Evolutionary conservation across 495 filamentous ascomycete genomes (phyloP).

Genomic region (Polyplosphaeria fusca): DNA sequence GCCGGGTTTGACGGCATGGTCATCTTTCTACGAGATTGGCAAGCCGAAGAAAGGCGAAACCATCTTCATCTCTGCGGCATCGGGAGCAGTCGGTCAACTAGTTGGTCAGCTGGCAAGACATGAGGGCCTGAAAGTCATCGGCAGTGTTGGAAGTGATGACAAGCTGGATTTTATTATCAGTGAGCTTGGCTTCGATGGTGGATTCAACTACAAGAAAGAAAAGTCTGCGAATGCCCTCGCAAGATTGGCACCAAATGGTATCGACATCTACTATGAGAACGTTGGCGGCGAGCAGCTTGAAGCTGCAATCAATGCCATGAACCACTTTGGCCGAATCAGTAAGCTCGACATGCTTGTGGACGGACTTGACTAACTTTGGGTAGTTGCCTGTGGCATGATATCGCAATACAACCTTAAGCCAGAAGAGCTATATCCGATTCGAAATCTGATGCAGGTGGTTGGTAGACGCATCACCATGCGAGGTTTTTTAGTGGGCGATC

Average conservation of each 20-base stretch:
- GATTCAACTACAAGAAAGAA: slow-evolving; percentile 66
- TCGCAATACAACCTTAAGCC: slow-evolving; percentile 70
- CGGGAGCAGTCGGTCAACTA: slow-evolving; percentile 78
- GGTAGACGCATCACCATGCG: slow-evolving; percentile 59
- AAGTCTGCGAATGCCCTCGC: slow-evolving; percentile 64
- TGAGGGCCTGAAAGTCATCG: slow-evolving; percentile 82
- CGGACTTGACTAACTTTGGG: slow-evolving; percentile 6
- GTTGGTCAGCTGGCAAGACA: slow-evolving; percentile 85
- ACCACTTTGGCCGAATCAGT: slow-evolving; percentile 66
- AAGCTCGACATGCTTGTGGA: slow-evolving; percentile 37
- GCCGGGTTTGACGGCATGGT: slow-evolving; percentile 83
- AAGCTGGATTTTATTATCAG: slow-evolving; percentile 52
- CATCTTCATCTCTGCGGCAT: slow-evolving; percentile 78
- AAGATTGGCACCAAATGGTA: slow-evolving; percentile 73
- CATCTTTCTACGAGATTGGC: slow-evolving; percentile 76
- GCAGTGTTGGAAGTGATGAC: slow-evolving; percentile 56
- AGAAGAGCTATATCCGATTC: slow-evolving; percentile 63
- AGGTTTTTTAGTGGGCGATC: slow-evolving; percentile 74
- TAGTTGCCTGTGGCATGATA: slow-evolving; percentile 65
- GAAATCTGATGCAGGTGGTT: slow-evolving; percentile 58
- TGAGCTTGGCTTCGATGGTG: slow-evolving; percentile 52
- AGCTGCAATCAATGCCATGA: slow-evolving; percentile 67
- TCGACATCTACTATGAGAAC: slow-evolving; percentile 96
- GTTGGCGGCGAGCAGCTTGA: slow-evolving; percentile 88
- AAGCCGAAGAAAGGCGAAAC: slow-evolving; percentile 85